These are phyloP conservation scores for Plantago elongata DNA, from an alignment of 257 asterid species.

Conservation along the genomic window DNA sequence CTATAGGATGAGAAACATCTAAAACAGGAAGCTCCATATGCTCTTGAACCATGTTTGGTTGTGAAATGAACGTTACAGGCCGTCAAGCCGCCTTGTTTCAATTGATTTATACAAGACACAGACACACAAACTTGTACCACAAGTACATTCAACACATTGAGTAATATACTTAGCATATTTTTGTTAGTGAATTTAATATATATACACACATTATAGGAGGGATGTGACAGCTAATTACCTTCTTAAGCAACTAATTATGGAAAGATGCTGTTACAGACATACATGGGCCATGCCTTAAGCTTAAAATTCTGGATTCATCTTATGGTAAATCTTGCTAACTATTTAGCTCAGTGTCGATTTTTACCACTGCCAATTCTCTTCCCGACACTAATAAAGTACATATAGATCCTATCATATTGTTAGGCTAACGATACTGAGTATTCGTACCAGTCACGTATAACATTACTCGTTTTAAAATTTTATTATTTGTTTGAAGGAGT, in stretches of 20 bases:
- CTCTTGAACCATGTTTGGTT: slow-evolving; percentile 37
- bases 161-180: slow-evolving; percentile 6
- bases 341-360: neutral
- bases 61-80: neutral
- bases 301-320: neutral
- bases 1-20: slow-evolving; percentile 49
- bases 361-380: neutral
- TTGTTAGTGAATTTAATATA: slow-evolving; percentile 14
- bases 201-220: slow-evolving; percentile 7
- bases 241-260: slow-evolving; percentile 22
- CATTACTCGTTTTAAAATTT: too few relatives aligned
- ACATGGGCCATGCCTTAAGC: neutral
- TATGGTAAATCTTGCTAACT: neutral
- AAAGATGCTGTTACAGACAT: slow-evolving; percentile 1
- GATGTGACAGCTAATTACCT: slow-evolving; percentile 31
- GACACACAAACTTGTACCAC: slow-evolving; percentile 16
- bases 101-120: slow-evolving; percentile 11
- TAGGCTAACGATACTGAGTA: too few relatives aligned
- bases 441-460: too few relatives aligned
- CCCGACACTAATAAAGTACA: too few relatives aligned
- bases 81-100: neutral
- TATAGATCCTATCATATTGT: too few relatives aligned
- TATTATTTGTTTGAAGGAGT: too few relatives aligned
- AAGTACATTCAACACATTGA: slow-evolving; percentile 24
- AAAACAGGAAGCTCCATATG: slow-evolving; percentile 51